Conservation (phyloP, 106 monocot species). For the Ottelia alismoides region DNA sequence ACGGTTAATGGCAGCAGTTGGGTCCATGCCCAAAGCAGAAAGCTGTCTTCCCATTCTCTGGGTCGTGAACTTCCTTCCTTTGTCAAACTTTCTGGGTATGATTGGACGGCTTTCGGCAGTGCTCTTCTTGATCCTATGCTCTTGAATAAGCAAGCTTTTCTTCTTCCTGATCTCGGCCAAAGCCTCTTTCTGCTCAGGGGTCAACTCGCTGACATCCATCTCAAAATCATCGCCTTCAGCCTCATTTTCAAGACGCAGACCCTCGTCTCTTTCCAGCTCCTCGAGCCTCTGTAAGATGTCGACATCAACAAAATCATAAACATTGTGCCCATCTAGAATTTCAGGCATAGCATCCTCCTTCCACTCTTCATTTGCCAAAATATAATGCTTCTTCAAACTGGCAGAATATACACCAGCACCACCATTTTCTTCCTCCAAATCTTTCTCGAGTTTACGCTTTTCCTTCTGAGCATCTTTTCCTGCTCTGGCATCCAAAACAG, state of each 20-base stretch:
- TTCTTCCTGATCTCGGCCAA: constrained; percentile 65
- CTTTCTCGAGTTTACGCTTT: constrained; percentile 78
- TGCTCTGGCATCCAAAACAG: constrained; percentile 60
- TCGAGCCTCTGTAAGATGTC: constrained; percentile 71
- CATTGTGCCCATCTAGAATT: constrained; percentile 92
- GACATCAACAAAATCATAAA: constrained; percentile 78
- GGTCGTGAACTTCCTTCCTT: constrained; percentile 68
- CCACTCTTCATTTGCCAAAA: constrained; percentile 81
- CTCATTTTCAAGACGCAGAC: constrained; percentile 39
- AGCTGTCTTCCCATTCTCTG: constrained; percentile 88
- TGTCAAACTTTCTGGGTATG: constrained; percentile 81
- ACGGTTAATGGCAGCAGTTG: constrained; percentile 58
- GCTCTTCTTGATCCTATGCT: constrained; percentile 89
- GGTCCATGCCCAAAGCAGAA: constrained; percentile 59
- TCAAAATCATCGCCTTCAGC: constrained; percentile 44
- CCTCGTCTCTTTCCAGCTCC: constrained; percentile 92
- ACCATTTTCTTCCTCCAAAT: constrained; percentile 89
- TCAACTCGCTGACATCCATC: constrained; percentile 50
- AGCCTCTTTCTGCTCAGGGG: constrained; percentile 53
- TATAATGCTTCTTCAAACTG: constrained; percentile 71
- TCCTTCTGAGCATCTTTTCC: constrained; percentile 31
- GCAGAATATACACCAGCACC: constrained; percentile 99
- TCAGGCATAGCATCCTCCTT: constrained; percentile 94
- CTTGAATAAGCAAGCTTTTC: constrained; percentile 74
- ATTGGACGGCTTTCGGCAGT: constrained; percentile 90